Base-by-base conservation (phyloP, 768 basidiomycete species). In the Hebeloma cylindrosporum region DNA sequence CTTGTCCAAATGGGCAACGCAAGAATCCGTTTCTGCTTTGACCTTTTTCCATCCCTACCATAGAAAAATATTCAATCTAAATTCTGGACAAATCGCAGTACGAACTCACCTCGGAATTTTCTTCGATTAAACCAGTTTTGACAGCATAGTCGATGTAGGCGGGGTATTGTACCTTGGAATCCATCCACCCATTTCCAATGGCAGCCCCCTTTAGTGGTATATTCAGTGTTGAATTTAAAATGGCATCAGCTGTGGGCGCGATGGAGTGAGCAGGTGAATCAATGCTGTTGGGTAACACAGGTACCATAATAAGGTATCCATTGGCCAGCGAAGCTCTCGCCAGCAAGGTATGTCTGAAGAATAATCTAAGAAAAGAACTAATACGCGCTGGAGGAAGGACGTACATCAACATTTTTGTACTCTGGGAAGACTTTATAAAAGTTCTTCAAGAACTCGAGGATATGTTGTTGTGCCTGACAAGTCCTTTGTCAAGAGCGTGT, bases 101-200 rank as follows among this genome's bases (percentile, higher is more conserved):
- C 16, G 29, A 30, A 60, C 76, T 25, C 57, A 91, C 91, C 29
- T 81, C 74, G 2, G 87, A 78, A 18, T 80, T 80, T 52, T 77
- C 72, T 56, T 87, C 85, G 39, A 98, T 64, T 23, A 97, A 64
- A 2, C 88, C 87, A 30, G 85, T 80, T 57, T 87, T 83, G 33
- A 88, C 76, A 1, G 83, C 84, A 59, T 85, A 98, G 52, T 95
- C 92, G 30, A 93, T 67, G 62, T 90, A 98, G 13, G 93, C 75
- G 11, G 88, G 82, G 62, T 97, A 99, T 68, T 99, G 96, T 45
- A 74, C 72, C 30, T 79, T 78, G 0, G 84, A 83, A 62, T 97
- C 94, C 35, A 96, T 95, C 96, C 96, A 99, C 4, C 95, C 95
- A 63, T 99, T 99, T 16, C 96, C 96, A 32, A 99, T 96, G 1